These are phyloP conservation scores for Salix dunnii DNA, from an alignment of 345 rosid genomes.

Conservation along the genomic window DNA sequence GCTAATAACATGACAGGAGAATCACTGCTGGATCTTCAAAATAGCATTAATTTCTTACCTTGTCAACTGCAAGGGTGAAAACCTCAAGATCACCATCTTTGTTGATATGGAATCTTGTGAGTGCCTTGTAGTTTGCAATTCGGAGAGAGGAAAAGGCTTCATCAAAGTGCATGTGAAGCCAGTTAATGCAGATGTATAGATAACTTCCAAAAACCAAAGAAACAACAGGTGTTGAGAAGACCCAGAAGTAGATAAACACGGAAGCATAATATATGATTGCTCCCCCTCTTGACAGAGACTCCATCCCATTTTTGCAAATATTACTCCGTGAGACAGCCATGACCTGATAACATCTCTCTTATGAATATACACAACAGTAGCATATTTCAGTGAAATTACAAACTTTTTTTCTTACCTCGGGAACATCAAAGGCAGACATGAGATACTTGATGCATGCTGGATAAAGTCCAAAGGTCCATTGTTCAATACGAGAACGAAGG, in stretches of 20 bases:
- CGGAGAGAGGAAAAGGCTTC: slow-evolving; percentile 98
- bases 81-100: slow-evolving; percentile 76
- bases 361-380: slow-evolving; percentile 11
- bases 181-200: slow-evolving; percentile 91
- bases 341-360: slow-evolving; percentile 47
- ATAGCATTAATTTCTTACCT: slow-evolving; percentile 43
- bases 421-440: slow-evolving; percentile 97
- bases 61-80: slow-evolving; percentile 92
- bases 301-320: slow-evolving; percentile 79
- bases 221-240: slow-evolving; percentile 92
- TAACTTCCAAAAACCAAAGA: slow-evolving; percentile 95
- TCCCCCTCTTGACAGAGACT: slow-evolving; percentile 75
- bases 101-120: slow-evolving; percentile 80
- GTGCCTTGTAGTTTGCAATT: slow-evolving; percentile 95
- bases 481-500: slow-evolving; percentile 90
- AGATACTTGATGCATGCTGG: slow-evolving; percentile 98
- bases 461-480: slow-evolving; percentile 97
- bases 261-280: slow-evolving; percentile 87
- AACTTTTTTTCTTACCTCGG: slow-evolving; percentile 62
- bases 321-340: slow-evolving; percentile 92
- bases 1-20: neutral
- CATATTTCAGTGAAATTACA: neutral
- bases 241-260: slow-evolving; percentile 98
- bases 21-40: neutral
- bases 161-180: slow-evolving; percentile 95